A percentile compares a stretch with the other conserved stretches of the same genome.
Evolutionary conservation across 371 early-diverging fungal genomes (phyloP).

Genomic region (Actinomortierella wolfii): DNA sequence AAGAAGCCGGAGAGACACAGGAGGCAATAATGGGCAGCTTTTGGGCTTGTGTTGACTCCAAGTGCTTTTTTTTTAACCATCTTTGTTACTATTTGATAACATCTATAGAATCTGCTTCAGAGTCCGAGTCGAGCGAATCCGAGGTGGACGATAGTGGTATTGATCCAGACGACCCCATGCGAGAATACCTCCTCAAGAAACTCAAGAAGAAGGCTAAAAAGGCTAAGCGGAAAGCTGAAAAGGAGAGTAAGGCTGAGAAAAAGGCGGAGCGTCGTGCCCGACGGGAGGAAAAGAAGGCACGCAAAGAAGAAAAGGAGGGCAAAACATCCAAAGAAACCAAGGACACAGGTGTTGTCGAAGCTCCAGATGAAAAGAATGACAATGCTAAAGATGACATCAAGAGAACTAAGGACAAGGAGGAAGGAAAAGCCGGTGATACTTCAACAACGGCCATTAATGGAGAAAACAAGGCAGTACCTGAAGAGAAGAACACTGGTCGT

Average conservation of each 20-base stretch:
- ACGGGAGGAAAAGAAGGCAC: constrained; percentile 30
- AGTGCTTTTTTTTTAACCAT: too few relatives aligned
- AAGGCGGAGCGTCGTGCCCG: constrained; percentile 34
- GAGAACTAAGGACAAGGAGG: background rate
- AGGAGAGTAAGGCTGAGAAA: constrained; percentile 47
- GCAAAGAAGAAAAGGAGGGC: constrained; percentile 26
- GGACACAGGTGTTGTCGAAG: constrained; percentile 4
- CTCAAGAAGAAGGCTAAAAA: constrained; percentile 53
- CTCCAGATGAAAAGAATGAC: constrained; percentile 3
- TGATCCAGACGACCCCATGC: constrained; percentile 88
- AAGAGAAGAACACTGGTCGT: background rate
- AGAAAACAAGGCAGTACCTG: background rate
- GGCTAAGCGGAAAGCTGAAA: constrained; percentile 49
- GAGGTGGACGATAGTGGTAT: constrained; percentile 50
- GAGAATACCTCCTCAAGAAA: constrained; percentile 65
- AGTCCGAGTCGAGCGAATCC: constrained; percentile 26
- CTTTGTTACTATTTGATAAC: too few relatives aligned
- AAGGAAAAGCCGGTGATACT: background rate
- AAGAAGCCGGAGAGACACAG: too few relatives aligned
- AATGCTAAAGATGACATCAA: constrained; percentile 2
- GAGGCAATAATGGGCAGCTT: too few relatives aligned
- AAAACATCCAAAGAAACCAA: background rate
- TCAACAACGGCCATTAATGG: background rate
- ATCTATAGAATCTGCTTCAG: constrained; percentile 4
- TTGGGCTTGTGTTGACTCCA: too few relatives aligned